These are phyloP conservation scores for Saccharomycopsis capsularis DNA, from an alignment of 805 yeast genomes.

Conservation along the genomic window DNA sequence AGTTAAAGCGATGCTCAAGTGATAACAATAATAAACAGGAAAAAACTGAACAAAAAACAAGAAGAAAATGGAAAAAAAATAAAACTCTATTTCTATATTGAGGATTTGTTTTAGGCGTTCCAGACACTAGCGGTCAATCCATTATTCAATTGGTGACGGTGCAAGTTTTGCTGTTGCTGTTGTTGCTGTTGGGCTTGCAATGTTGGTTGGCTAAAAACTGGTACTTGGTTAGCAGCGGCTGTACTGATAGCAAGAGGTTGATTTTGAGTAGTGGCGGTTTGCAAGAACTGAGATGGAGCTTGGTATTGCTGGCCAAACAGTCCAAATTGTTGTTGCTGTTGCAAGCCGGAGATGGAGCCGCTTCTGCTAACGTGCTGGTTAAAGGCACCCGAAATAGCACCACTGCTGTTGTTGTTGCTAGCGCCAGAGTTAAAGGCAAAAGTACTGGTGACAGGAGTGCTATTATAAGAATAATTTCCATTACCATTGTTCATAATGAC, in stretches of 20 bases:
- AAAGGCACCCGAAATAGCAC: background rate
- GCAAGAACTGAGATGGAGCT: conserved; percentile 3
- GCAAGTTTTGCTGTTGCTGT: background rate
- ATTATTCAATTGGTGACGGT: background rate
- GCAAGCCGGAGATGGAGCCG: conserved; percentile 1
- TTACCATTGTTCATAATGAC: background rate
- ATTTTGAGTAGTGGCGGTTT: no score
- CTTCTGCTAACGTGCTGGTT: background rate
- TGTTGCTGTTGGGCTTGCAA: background rate
- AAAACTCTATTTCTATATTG: no score
- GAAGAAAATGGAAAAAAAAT: no score
- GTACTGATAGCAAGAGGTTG: no score
- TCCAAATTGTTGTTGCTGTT: conserved; percentile 2
- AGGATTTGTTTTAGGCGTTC: conserved; percentile 1
- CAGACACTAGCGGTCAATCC: conserved; percentile 1
- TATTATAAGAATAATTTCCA: background rate
- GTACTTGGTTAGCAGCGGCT: no score
- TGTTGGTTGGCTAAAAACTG: background rate
- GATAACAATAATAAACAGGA: no score
- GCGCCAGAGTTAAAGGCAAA: background rate
- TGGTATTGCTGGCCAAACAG: conserved; percentile 4
- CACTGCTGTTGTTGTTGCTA: background rate
- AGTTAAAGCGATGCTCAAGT: no score
- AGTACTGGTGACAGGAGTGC: conserved; percentile 5
- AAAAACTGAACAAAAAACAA: no score